Conservation (phyloP, 2,329 filamentous ascomycete species). For the Zarea fungicola region DNA sequence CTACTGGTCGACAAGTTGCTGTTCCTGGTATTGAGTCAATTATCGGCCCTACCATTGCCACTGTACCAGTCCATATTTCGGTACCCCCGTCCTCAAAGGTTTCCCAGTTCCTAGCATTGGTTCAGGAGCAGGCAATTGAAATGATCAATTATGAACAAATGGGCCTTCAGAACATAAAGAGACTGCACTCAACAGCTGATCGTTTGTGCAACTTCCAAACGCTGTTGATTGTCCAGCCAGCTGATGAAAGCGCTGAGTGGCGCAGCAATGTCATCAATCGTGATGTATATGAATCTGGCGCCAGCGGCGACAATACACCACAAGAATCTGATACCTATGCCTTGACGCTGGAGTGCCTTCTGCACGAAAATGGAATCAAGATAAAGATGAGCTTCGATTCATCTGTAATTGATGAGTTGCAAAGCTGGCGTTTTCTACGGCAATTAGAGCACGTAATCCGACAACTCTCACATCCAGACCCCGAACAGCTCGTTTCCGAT, state of each 20-base stretch:
- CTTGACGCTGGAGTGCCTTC: constrained; percentile 8
- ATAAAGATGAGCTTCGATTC: constrained; percentile 1
- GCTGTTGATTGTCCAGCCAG: constrained; percentile 12
- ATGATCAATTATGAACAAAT: constrained; percentile 12
- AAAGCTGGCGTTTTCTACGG: not conserved
- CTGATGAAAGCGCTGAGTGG: not conserved
- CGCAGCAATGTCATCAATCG: not conserved
- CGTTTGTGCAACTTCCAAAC: constrained; percentile 10
- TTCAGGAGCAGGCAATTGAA: constrained; percentile 19
- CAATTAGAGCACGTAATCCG: constrained; percentile 13
- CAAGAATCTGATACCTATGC: constrained; percentile 9
- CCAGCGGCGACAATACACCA: not conserved
- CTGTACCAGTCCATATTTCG: constrained; percentile 8
- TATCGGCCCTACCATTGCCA: constrained; percentile 11
- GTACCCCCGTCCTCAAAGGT: constrained; percentile 11
- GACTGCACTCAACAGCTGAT: not conserved
- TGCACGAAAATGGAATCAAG: constrained; percentile 1
- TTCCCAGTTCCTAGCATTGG: not conserved
- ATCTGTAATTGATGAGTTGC: constrained; percentile 10
- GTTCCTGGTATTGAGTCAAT: constrained; percentile 14
- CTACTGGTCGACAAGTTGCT: constrained; percentile 22
- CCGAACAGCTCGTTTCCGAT: not conserved
- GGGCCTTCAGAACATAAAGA: constrained; percentile 11
- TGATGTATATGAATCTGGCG: not conserved
- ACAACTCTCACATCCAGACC: constrained; percentile 7